phyloP scores from a whole-genome alignment of 78 protist species.

The Isochrysis galbana region DNA sequence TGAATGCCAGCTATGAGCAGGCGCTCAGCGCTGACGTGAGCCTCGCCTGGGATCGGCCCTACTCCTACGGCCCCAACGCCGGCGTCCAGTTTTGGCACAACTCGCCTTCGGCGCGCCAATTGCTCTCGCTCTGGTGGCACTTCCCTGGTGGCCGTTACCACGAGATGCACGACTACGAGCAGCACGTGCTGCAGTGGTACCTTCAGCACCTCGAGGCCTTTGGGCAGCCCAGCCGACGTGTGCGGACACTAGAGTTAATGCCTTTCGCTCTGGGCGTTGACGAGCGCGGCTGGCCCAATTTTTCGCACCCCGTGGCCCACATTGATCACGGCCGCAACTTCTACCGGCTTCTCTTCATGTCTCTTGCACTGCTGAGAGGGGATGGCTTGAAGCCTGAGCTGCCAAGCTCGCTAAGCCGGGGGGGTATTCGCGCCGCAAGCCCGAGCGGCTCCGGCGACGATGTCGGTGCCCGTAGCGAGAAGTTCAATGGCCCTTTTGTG shows the following conservation, averaged over 20 bases:
- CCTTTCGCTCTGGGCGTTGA: too few relatives aligned
- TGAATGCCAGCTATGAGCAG: neutral
- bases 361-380: neutral
- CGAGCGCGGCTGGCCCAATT: neutral
- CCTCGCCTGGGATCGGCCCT: neutral
- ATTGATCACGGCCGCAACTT: conserved; percentile 17
- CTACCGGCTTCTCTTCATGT: neutral
- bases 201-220: neutral
- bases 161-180: neutral
- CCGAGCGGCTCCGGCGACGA: too few relatives aligned
- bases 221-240: too few relatives aligned
- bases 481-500: too few relatives aligned
- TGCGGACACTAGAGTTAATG: too few relatives aligned
- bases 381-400: neutral
- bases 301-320: neutral
- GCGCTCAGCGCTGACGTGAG: neutral
- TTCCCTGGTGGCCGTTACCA: neutral
- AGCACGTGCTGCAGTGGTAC: neutral
- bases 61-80: neutral
- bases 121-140: neutral
- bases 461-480: too few relatives aligned
- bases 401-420: too few relatives aligned
- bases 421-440: too few relatives aligned
- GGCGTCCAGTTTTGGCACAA: conserved; percentile 7
- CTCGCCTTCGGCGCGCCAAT: neutral